Evolutionary conservation across 306 rosid species (phyloP), one percentile per base, ranked within the genome.

Genomic region (Castanopsis chinensis): DNA sequence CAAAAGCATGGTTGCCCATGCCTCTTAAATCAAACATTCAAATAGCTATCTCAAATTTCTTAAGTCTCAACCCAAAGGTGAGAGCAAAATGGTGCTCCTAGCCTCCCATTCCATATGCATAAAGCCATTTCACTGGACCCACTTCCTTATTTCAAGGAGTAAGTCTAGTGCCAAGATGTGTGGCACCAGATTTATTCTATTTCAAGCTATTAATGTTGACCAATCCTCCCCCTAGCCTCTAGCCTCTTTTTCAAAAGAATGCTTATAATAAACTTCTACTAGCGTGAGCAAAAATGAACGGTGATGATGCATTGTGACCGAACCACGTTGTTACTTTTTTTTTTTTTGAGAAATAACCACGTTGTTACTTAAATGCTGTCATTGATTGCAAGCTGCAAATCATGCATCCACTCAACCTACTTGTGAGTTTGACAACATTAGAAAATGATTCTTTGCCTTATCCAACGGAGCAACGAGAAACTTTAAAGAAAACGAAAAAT

Each of bases 361-460:
- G 45, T 12, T 73, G 72, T 51, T 4, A 61, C 5, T 10, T 52
- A 12, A 53, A 37, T 8, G 1, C 64, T 32, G 49, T 33, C 17
- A 33, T n/a, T 7, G 59, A 43, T 17, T 13, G 58, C 27, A 0
- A n/a, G 12, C 18, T 6, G 37, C 25, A 17, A 27, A 11, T 10
- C 18, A 52, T 49, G 17, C 68, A 79, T 54, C 79, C 78, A 23
- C 73, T 43, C 54, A 65, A 80, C 41, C 25, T 54, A 56, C 27
- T 72, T 28, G 25, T 13, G 72, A 73, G 14, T 74, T 82, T 80
- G 92, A 81, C 68, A 5, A 23, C 74, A 64, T 80, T 72, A 78
- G 89, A 85, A 79, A 83, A 81, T 78, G 81, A 89, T 89, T 87
- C 89, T 70, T 67, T 83, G 11, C 78, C 86, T 85, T 82, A 91